Percentiles rank a stretch among this genome's conserved stretches.
Evolutionary conservation across 805 yeast genomes (phyloP).

Genomic region (Alloascoidea africana): DNA sequence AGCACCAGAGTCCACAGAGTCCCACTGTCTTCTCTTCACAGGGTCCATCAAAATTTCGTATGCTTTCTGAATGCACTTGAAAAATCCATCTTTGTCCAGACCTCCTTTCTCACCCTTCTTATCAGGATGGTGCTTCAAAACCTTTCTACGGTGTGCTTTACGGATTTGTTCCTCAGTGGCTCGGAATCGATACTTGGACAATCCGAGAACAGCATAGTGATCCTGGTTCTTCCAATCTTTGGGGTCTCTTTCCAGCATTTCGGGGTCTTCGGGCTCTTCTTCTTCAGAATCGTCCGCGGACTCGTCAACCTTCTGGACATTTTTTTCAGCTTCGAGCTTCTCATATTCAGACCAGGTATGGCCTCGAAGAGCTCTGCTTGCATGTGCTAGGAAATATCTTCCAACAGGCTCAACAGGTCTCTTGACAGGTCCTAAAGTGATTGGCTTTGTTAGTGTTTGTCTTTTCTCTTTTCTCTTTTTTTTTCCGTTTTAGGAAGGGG

Average conservation of each 20-base stretch:
- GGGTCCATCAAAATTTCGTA: slow-evolving; percentile 82
- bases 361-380: slow-evolving; percentile 88
- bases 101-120: slow-evolving; percentile 80
- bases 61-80: slow-evolving; percentile 96
- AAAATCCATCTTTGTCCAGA: slow-evolving; percentile 79
- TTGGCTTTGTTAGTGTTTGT: background rate
- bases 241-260: slow-evolving; percentile 78
- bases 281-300: slow-evolving; percentile 30
- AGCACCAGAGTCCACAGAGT: slow-evolving; percentile 86
- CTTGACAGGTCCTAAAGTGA: slow-evolving; percentile 15
- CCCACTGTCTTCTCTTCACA: slow-evolving; percentile 79
- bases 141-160: slow-evolving; percentile 94
- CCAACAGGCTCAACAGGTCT: slow-evolving; percentile 94
- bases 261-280: slow-evolving; percentile 54
- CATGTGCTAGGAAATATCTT: slow-evolving; percentile 89
- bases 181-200: slow-evolving; percentile 76
- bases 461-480: background rate
- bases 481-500: background rate
- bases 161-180: slow-evolving; percentile 91
- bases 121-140: slow-evolving; percentile 95
- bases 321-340: slow-evolving; percentile 80
- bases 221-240: slow-evolving; percentile 97
- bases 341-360: slow-evolving; percentile 98
- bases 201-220: slow-evolving; percentile 90
- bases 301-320: slow-evolving; percentile 58